Evolutionary conservation across 2,329 filamentous ascomycete species (phyloP), one percentile per base, ranked within the genome.

Genomic region (Calonectria naviculata): DNA sequence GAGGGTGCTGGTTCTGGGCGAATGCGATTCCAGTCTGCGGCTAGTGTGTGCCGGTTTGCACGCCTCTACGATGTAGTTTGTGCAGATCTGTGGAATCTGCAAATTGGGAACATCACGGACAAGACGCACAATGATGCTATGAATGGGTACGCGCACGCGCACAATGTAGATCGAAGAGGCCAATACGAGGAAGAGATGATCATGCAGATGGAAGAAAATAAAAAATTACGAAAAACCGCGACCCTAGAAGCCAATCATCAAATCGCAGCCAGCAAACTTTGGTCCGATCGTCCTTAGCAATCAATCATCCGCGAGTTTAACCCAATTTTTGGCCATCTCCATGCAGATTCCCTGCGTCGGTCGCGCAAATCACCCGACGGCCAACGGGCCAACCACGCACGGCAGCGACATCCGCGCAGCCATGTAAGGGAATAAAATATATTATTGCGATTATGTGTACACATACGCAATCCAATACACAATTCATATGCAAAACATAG

Each of bases 261-360:
- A 38, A 38, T 58, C 52, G 26, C 28, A 24, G 52, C 21, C 52
- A 24, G 34, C 9, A 26, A 58, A 12, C 52, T 58, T 58, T 58
- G n/a, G 52, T 36, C 52, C 15, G 52, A 58, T 58, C 52, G 31
- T 26, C 52, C 52, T 58, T 58, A 58, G 34, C 34, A 58, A 58
- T 38, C 52, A 58, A 58, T 38, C 52, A 58, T 29, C 52, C 52
- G 52, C 21, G 21, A 58, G 52, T 36, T 58, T 58, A 58, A 58
- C 52, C 34, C 52, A 58, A 58, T 24, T 38, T 58, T n/a, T 12
- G 21, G 31, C 12, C 52, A 9, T 36, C 34, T 36, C 34, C 9
- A 36, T 36, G 34, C 21, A 9, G 31, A 58, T 58, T 58, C 52
- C 52, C 52, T 58, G 52, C 21, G 52, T 36, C 34, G 52, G 52